Base-by-base conservation (phyloP, 164 flowering plant species). In the Chimonanthus praecox region DNA sequence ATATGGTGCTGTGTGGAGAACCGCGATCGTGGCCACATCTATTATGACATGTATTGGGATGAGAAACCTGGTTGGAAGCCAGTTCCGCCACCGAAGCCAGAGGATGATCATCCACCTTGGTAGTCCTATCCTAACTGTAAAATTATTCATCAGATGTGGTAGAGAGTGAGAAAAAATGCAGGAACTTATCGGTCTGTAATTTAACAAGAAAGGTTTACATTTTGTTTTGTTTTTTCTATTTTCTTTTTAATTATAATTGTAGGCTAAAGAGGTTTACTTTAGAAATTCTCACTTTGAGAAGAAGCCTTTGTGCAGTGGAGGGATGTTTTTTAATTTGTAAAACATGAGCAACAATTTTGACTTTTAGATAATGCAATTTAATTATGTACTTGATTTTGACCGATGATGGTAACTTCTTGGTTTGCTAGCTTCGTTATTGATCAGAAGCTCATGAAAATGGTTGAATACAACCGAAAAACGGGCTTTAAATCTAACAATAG, bases 21-120 rank as follows among this genome's bases (percentile, higher is more conserved):
- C 67, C 87, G 79, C 69, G 79, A 69, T 60, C 96, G 91, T 0
- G 97, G 97, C 8, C 99, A 93, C 82, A 92, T 95, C 78, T 95
- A 90, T 68, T 95, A 92, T 75, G 98, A 95, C 83, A 93, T 95
- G 91, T 95, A 88, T 83, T 95, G 99, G 99, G 99, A 95, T 74
- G 97, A 95, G 81, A 95, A 92, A 75, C 94, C 98, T 6, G 87
- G 68, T 49, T 95, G 99, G 99, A 90, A 92, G 76, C 89, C 98
- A 2, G 62, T 72, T 45, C 97, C 98, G 15, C 97, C 98, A 2
- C 84, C 82, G 75, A 84, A 83, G 8, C 78, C 77, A 54, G 83
- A 78, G 69, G 99, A 95, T 20, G 98, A 95, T 76, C 97, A 85
- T 78, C 98, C 94, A 11, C 90, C 86, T 6, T 80, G 81, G 84